Conservation (phyloP, 768 basidiomycete genomes). For the Sporobolomyces roseus region DNA sequence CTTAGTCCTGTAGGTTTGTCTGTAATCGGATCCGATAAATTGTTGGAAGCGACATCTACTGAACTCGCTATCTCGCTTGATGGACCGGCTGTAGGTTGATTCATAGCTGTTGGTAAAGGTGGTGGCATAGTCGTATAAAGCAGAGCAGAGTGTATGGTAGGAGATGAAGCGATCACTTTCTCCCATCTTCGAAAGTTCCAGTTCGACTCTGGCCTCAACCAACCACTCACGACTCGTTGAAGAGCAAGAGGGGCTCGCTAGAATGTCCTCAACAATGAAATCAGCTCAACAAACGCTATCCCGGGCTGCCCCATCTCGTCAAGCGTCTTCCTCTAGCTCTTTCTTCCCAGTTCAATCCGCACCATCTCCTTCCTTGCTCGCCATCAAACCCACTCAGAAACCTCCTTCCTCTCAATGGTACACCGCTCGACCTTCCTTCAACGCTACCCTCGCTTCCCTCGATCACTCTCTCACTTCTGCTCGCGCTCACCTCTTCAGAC, state of each 20-base stretch:
- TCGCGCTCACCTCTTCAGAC: constrained; percentile 40
- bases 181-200: too few relatives aligned
- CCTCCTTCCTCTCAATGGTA: constrained; percentile 42
- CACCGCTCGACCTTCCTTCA: constrained; percentile 41
- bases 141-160: neutral
- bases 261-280: constrained; percentile 8
- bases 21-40: neutral
- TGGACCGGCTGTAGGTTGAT: neutral
- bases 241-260: too few relatives aligned
- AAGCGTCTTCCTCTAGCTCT: neutral
- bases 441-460: constrained; percentile 33
- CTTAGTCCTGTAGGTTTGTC: constrained; percentile 17
- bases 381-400: constrained; percentile 20
- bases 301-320: neutral
- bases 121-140: neutral
- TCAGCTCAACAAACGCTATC: constrained; percentile 2
- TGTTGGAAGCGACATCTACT: neutral
- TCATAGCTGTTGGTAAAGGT: neutral
- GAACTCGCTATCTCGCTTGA: neutral
- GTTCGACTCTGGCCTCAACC: too few relatives aligned
- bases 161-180: too few relatives aligned
- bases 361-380: constrained; percentile 1
- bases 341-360: constrained; percentile 32
- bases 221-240: too few relatives aligned
- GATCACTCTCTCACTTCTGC: constrained; percentile 23